These are phyloP conservation scores for Cercophora sp. DNA, from an alignment of 495 filamentous ascomycete species.

Conservation along the genomic window DNA sequence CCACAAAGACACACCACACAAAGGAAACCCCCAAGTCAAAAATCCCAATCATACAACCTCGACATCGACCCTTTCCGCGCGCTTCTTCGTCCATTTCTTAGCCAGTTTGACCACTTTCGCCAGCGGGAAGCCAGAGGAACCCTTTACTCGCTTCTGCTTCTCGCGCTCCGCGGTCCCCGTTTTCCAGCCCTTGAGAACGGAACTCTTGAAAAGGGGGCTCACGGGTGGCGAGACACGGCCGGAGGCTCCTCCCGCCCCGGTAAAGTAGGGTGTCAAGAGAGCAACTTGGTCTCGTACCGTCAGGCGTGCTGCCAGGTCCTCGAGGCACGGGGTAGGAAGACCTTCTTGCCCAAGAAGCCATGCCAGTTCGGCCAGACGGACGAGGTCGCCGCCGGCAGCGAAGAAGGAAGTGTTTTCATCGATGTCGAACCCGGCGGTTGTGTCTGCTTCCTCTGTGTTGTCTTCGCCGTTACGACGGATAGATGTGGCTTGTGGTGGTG, in stretches of 20 bases:
- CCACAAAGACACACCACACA: no score
- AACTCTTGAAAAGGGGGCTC: neutral
- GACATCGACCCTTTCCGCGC: neutral
- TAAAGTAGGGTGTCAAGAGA: neutral
- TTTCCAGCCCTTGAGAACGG: neutral
- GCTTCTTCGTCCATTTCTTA: neutral
- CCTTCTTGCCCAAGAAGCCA: slow-evolving; percentile 5
- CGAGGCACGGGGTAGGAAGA: neutral
- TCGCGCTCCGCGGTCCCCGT: neutral
- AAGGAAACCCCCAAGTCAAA: neutral
- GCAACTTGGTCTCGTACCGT: slow-evolving; percentile 5
- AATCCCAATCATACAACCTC: neutral
- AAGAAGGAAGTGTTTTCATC: slow-evolving; percentile 3
- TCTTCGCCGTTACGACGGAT: neutral
- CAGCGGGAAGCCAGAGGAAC: neutral
- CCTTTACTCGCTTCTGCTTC: neutral
- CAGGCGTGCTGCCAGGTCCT: neutral
- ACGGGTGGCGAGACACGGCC: neutral
- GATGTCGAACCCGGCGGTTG: neutral
- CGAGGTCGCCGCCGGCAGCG: slow-evolving; percentile 5
- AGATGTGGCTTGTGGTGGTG: no score
- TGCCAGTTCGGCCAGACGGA: slow-evolving; percentile 5
- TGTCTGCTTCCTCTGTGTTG: neutral
- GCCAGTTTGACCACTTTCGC: neutral
- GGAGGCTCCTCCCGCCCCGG: neutral